Conservation (phyloP, 306 rosid genomes). For the Cajanus cajan region DNA sequence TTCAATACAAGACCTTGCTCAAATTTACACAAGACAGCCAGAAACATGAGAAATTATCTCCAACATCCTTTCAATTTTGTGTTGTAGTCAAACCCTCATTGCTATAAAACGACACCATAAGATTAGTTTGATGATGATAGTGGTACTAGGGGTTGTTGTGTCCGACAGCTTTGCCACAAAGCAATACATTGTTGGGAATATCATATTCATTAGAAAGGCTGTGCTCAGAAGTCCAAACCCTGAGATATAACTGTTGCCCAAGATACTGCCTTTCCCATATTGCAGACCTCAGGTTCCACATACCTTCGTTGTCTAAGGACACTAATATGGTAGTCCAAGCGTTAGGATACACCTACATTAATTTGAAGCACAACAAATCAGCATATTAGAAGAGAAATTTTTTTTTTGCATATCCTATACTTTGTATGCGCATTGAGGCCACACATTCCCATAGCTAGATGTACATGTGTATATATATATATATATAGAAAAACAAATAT, state of each 20-base stretch:
- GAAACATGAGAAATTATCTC: constrained; percentile 11
- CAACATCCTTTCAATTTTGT: background rate
- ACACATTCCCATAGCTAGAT: no score
- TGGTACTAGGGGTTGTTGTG: constrained; percentile 43
- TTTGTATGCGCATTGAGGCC: no score
- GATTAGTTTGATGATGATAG: background rate
- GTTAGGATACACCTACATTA: constrained; percentile 73
- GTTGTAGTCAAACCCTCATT: constrained; percentile 57
- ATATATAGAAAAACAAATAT: no score
- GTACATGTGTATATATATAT: no score
- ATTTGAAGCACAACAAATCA: background rate
- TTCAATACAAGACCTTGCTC: constrained; percentile 8
- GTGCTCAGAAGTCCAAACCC: constrained; percentile 70
- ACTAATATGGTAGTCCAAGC: constrained; percentile 84
- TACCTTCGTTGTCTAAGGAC: constrained; percentile 93
- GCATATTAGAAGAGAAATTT: background rate
- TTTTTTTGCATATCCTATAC: background rate
- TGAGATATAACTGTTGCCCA: constrained; percentile 86
- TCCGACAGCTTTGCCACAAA: constrained; percentile 86
- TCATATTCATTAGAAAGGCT: constrained; percentile 69
- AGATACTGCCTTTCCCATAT: constrained; percentile 94
- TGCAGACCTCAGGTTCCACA: constrained; percentile 98
- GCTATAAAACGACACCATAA: constrained; percentile 30
- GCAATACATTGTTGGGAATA: constrained; percentile 72
- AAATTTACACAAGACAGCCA: constrained; percentile 19